These are phyloP conservation scores for Serendipita sp. DNA, from an alignment of 768 basidiomycete species.

Conservation along the genomic window DNA sequence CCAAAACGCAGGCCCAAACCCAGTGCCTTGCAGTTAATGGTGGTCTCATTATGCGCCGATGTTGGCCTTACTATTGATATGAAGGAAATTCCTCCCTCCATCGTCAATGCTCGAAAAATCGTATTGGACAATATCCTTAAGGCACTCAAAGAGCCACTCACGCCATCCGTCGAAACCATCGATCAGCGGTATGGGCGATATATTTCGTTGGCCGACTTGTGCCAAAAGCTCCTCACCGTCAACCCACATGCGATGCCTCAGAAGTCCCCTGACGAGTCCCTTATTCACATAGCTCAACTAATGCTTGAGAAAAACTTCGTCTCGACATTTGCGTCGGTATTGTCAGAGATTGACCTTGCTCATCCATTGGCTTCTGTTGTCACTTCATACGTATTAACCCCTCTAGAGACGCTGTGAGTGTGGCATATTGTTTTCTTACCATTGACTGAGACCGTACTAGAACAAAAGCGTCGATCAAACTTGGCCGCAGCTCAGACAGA, in stretches of 20 bases:
- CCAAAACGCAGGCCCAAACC: slow-evolving; percentile 9
- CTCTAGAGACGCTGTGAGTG: slow-evolving; percentile 75
- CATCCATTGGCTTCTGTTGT: slow-evolving; percentile 72
- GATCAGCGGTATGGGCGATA: slow-evolving; percentile 77
- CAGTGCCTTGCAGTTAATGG: slow-evolving; percentile 34
- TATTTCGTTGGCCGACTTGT: slow-evolving; percentile 72
- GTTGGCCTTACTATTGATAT: slow-evolving; percentile 42
- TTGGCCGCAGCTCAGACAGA: slow-evolving; percentile 54
- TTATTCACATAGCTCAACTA: slow-evolving; percentile 84
- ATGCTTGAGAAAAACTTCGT: slow-evolving; percentile 99
- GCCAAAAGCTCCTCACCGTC: slow-evolving; percentile 71
- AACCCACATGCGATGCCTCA: slow-evolving; percentile 39
- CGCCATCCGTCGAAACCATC: slow-evolving; percentile 32
- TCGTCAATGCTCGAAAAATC: slow-evolving; percentile 81
- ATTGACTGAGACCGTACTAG: slow-evolving; percentile 24
- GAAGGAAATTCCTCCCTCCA: slow-evolving; percentile 63
- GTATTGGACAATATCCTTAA: slow-evolving; percentile 80
- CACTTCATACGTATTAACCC: slow-evolving; percentile 74
- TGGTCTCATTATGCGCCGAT: slow-evolving; percentile 90
- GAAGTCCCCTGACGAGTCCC: slow-evolving; percentile 51
- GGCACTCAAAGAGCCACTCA: slow-evolving; percentile 61
- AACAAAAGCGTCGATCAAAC: slow-evolving; percentile 94
- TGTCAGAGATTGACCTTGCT: slow-evolving; percentile 88
- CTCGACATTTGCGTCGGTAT: slow-evolving; percentile 64
- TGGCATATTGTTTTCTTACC: not conserved